phyloP scores from a whole-genome alignment of 345 rosid genomes.

The Camelina hispida region DNA sequence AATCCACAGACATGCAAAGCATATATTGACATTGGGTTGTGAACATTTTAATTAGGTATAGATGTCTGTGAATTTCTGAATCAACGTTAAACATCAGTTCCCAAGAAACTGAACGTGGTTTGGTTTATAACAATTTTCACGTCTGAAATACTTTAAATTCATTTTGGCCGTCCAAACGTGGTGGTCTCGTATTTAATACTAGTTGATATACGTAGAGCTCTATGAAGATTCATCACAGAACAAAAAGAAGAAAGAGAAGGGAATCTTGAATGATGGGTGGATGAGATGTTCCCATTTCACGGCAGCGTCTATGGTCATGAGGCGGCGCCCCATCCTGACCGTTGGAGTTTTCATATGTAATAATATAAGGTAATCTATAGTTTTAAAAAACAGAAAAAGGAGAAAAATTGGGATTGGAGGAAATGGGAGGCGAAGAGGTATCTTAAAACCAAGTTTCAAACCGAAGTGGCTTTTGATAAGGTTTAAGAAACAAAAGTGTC shows the following conservation, averaged over 20 bases:
- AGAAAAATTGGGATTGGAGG: slow-evolving; percentile 41
- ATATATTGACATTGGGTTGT: slow-evolving; percentile 23
- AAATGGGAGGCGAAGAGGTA: slow-evolving; percentile 39
- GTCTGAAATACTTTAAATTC: neutral
- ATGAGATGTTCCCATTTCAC: slow-evolving; percentile 43
- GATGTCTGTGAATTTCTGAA: slow-evolving; percentile 25
- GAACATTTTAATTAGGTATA: neutral
- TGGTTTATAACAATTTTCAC: neutral
- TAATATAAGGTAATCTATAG: neutral
- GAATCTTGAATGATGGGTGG: slow-evolving; percentile 37
- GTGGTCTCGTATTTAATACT: neutral
- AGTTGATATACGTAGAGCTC: neutral
- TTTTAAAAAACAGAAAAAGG: neutral
- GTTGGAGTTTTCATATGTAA: neutral
- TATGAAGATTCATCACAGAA: slow-evolving; percentile 32
- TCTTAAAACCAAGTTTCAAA: slow-evolving; percentile 29
- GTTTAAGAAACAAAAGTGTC: slow-evolving; percentile 36
- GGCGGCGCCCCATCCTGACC: slow-evolving; percentile 27
- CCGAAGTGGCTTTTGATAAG: slow-evolving; percentile 38
- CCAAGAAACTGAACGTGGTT: slow-evolving; percentile 11
- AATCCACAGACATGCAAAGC: slow-evolving; percentile 3
- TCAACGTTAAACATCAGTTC: slow-evolving; percentile 17
- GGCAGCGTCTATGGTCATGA: slow-evolving; percentile 37
- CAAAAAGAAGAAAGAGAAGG: slow-evolving; percentile 10
- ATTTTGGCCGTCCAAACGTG: neutral